Evolutionary conservation across 148 eudicot genomes (phyloP).

Genomic region (Chenopodium berlandieri): DNA sequence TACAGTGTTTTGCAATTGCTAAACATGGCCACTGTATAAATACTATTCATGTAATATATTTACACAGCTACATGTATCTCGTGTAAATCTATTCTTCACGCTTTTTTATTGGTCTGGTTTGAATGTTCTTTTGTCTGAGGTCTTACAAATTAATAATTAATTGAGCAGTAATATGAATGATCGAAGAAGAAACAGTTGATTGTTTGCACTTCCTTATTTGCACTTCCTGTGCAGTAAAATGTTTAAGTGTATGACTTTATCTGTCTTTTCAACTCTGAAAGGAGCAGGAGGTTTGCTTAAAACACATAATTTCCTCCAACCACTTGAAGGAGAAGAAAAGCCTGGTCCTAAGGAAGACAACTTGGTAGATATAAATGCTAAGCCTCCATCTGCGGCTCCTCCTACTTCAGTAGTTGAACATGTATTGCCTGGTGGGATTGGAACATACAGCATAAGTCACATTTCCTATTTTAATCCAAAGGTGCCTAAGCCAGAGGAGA

Average conservation of each 20-base stretch:
- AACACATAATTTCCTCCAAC: conserved; percentile 91
- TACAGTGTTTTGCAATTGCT: too few relatives aligned
- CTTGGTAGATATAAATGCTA: conserved; percentile 36
- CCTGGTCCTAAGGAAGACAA: conserved; percentile 47
- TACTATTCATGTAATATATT: too few relatives aligned
- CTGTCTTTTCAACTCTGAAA: background rate
- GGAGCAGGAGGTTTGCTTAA: conserved; percentile 53
- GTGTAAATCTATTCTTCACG: too few relatives aligned
- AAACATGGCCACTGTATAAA: too few relatives aligned
- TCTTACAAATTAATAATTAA: too few relatives aligned
- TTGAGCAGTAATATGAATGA: background rate
- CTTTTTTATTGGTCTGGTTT: too few relatives aligned
- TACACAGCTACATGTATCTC: too few relatives aligned
- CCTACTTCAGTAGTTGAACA: conserved; percentile 55
- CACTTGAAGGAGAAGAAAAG: conserved; percentile 63
- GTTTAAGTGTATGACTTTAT: background rate
- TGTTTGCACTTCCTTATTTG: too few relatives aligned
- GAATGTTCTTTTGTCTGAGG: too few relatives aligned
- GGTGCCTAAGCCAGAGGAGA: conserved; percentile 63
- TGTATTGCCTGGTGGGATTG: conserved; percentile 78
- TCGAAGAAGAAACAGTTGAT: too few relatives aligned
- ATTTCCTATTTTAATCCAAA: conserved; percentile 60
- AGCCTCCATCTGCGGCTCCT: conserved; percentile 46
- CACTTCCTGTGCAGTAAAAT: too few relatives aligned
- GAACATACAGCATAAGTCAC: conserved; percentile 72